Conservation (phyloP, 2,329 filamentous ascomycete genomes). For the Penicillium sumatraense region DNA sequence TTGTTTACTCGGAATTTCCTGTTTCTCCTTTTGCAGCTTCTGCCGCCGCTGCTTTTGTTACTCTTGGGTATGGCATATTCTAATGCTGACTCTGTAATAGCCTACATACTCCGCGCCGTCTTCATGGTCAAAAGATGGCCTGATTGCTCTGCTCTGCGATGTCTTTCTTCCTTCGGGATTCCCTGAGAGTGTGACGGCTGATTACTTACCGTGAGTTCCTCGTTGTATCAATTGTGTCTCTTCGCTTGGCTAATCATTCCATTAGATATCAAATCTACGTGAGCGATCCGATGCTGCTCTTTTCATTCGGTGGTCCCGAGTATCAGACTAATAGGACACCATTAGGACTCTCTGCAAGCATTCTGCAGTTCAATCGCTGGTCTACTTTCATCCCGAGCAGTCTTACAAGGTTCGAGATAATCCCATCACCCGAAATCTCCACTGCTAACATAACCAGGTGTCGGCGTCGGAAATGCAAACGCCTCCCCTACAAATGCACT, state of each 20-base stretch:
- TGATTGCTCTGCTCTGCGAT: constrained; percentile 58
- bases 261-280: constrained; percentile 71
- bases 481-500: constrained; percentile 81
- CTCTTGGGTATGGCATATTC: background rate
- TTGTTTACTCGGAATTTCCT: background rate
- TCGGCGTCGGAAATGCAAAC: constrained; percentile 82
- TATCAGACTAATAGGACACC: background rate
- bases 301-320: too few relatives aligned
- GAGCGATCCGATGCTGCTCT: constrained; percentile 33
- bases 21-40: background rate
- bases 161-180: constrained; percentile 88
- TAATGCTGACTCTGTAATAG: background rate
- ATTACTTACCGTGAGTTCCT: constrained; percentile 72
- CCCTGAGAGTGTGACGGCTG: constrained; percentile 80
- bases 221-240: background rate
- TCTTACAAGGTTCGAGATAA: constrained; percentile 68
- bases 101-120: constrained; percentile 7
- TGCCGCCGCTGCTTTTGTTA: background rate
- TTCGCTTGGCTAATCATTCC: constrained; percentile 13
- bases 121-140: constrained; percentile 30
- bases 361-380: constrained; percentile 49
- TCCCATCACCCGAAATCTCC: background rate
- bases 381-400: constrained; percentile 78
- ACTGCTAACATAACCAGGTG: constrained; percentile 49
- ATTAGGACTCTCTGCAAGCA: constrained; percentile 47